Evolutionary conservation across 345 rosid species (phyloP), one percentile per base, ranked within the genome.

Genomic region (Aegle marmelos): DNA sequence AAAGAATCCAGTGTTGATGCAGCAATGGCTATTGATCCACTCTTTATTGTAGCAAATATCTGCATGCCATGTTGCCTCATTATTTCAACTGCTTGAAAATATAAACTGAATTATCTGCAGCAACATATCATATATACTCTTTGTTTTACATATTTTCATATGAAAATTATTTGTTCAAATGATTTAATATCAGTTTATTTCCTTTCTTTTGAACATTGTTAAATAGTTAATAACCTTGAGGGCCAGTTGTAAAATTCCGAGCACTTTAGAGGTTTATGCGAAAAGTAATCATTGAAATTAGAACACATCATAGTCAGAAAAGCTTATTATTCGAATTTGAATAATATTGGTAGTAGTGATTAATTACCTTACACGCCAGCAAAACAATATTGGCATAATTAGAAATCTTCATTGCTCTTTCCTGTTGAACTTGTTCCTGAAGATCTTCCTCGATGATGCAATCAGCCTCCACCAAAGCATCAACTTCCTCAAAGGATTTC

Each of bases 1-100:
- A 95, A 84, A 65, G 99, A 95, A 84, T 95, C 99, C 22, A 95
- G 83, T 16, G 99, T 95, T 1, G 99, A 95, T 31, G 99, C 99
- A 64, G 98, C 99, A 81, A 95, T 89, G 24, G 99, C 99, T 79
- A 93, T 78, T 21, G 99, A 95, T 85, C 95, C 99, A 85, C 94
- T 93, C 88, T 70, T 88, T 65, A 95, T 31, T 2, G 98, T 93
- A 37, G 98, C 99, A 83, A 87, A 95, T 14, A 91, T 80, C 97
- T 95, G 88, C 70, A 60, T 19, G 25, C 30, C 30, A 27, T 1
- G 19, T 19, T 60, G 6, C 4, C 68, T 25, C 69, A 24, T 66
- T 31, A 54, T 68, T 33, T 28, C 41, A 76, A 75, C 30, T n/a
- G 13, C 24, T 30, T 16, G 13, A 11, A 54, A 3, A 0, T 22